Base-by-base conservation (phyloP, 192 early-diverging fungal species). In the Jimgerdemannia lactiflua region DNA sequence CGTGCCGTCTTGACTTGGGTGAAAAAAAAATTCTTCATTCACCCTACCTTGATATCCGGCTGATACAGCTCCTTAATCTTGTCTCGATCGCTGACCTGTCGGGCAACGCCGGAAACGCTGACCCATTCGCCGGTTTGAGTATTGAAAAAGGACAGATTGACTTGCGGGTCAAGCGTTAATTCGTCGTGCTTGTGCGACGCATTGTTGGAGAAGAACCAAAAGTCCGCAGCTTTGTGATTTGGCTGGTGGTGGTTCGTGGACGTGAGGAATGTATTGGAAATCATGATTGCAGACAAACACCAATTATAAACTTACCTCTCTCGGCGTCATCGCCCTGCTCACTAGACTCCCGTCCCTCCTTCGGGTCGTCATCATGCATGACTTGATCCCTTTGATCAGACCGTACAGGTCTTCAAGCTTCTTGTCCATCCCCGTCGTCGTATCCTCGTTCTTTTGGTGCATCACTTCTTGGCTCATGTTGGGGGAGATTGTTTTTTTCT, bases 121-220 rank as follows among this genome's bases (percentile, higher is more conserved):
- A 84, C 77, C 86, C 86, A 87, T 70, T 87, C 81, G 39, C 39
- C 4, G 19, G 81, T 87, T 43, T 29, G 39, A 66, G 42, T 65
- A 42, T 77, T 78, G 70, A 73, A 79, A 69, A 75, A 86, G 10
- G 79, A 76, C 8, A 86, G 44, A 49, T 87, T 87, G 20, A 87
- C 84, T 42, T 87, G 74, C 10, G 75, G 70, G 75, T 87, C 86
- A 65, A 70, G 68, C 9, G 67, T 6, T 4, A 87, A 70, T 14
- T 87, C 86, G 4, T 87, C 86, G 39, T 84, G 66, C 65, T 87
- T 87, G 77, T 87, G 81, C 11, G 82, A 72, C 39, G 77, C 42
- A 42, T 78, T 86, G 77, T 87, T 86, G 40, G 85, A 73, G 39
- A 79, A 69, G 67, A 86, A 86, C 84, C 84, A 86, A 4, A 87